phyloP scores from a whole-genome alignment of 805 yeast species.

The Kodamaea laetipori region DNA sequence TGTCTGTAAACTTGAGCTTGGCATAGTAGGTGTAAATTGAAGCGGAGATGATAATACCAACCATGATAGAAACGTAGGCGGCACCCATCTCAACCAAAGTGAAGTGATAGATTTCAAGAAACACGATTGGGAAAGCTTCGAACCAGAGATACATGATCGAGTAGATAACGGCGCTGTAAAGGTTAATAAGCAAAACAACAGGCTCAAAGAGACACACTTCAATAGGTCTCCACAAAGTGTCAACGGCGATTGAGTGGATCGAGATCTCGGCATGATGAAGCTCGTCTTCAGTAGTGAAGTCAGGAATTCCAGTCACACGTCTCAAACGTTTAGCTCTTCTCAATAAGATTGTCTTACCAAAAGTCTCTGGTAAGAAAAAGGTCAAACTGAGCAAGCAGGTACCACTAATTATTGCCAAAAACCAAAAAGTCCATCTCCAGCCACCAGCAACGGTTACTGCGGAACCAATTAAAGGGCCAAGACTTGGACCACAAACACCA shows the following conservation, averaged over 20 bases:
- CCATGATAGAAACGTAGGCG: constrained; percentile 47
- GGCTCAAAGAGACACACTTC: constrained; percentile 55
- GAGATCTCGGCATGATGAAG: constrained; percentile 27
- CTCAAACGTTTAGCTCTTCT: constrained; percentile 52
- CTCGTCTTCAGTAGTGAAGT: constrained; percentile 45
- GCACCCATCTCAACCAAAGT: constrained; percentile 49
- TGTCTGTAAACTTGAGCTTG: constrained; percentile 16
- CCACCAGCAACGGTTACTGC: constrained; percentile 45
- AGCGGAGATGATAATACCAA: constrained; percentile 42
- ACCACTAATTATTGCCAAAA: constrained; percentile 44
- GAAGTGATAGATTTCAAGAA: constrained; percentile 46
- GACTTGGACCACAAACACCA: constrained; percentile 54
- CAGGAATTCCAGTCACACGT: constrained; percentile 47
- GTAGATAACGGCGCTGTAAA: constrained; percentile 54
- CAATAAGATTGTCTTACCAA: constrained; percentile 43
- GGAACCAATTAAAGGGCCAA: constrained; percentile 62
- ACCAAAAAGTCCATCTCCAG: constrained; percentile 62
- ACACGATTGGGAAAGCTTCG: constrained; percentile 64
- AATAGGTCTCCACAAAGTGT: constrained; percentile 50
- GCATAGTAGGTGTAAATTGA: constrained; percentile 13
- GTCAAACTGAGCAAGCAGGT: constrained; percentile 35
- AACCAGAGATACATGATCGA: constrained; percentile 57
- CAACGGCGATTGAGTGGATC: constrained; percentile 24
- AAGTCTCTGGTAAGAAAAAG: constrained; percentile 51
- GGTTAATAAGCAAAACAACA: constrained; percentile 52